Evolutionary conservation across 2,329 filamentous ascomycete species (phyloP), one percentile per base, ranked within the genome.

Genomic region (Exophiala sp.): DNA sequence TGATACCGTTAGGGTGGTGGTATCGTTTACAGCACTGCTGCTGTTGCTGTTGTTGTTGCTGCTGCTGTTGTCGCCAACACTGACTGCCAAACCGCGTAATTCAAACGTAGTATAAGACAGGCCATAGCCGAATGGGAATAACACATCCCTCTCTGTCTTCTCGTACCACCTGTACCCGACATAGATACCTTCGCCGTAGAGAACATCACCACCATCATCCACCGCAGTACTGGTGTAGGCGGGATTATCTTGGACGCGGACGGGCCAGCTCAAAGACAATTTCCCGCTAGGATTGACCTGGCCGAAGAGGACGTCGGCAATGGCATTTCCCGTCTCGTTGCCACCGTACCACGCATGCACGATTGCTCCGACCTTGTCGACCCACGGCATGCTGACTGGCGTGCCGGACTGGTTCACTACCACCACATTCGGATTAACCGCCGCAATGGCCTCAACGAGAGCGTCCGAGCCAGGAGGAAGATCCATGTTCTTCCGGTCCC

Each of bases 301-400:
- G 42, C 86, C 87, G 56, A 87, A 86, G 1, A 91, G 72, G 1
- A 91, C 76, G 57, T 91, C 86, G 0, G 85, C 86, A 54, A 94
- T 83, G 9, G 82, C 83, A 62, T 90, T 88, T 4, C 87, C 88
- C 3, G 83, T 85, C 70, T 93, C 87, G 62, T 93, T 88, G n/a
- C 88, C 87, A 53, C 86, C 85, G 62, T 89, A 93, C 86, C 86
- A 93, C 6, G 86, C 86, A 62, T 91, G 85, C 1, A 89, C 63
- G 1, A 90, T 70, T 1, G 81, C 79, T 6, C 71, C 70, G 7
- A 70, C 64, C n/a, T 70, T 64, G 3, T 67, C 60, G 2, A 62
- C 65, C 68, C 74, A 74, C 0, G 73, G 74, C 66, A 77, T 74
- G 2, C 71, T 73, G 10, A 77, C 69, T 0, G 86, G 86, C 0